A percentile compares a stretch with the other conserved stretches of the same genome.
These are phyloP conservation scores for Neobulgaria alba DNA, from an alignment of 2,329 filamentous ascomycete genomes.

Conservation along the genomic window DNA sequence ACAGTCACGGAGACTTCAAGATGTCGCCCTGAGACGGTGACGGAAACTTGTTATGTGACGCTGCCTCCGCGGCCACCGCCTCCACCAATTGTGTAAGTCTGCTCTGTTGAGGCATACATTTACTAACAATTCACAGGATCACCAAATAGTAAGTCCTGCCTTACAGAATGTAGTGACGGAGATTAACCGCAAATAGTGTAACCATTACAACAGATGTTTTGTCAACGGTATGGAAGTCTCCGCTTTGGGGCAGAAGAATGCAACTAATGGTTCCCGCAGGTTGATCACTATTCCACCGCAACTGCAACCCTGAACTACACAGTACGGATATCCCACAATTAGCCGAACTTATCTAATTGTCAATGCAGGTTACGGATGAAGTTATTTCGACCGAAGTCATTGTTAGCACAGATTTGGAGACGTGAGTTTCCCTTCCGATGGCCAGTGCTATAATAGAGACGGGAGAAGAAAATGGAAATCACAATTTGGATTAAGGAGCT, in stretches of 20 bases:
- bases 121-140: neutral
- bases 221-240: neutral
- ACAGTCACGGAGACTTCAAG: constrained; percentile 3
- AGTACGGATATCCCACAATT: no score
- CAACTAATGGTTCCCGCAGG: neutral
- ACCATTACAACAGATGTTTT: neutral
- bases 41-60: constrained; percentile 6
- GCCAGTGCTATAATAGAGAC: no score
- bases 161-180: neutral
- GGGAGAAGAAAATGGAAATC: no score
- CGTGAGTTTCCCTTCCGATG: no score
- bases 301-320: neutral
- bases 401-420: no score
- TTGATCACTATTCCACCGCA: no score
- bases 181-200: neutral
- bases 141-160: neutral
- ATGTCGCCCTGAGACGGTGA: constrained; percentile 3
- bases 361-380: no score
- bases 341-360: no score
- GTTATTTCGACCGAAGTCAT: no score
- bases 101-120: no score
- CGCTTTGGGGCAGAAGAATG: neutral
- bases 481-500: no score
- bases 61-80: neutral
- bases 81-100: neutral